Base-by-base conservation (phyloP, 495 filamentous ascomycete genomes). In the Penicillium soppii region DNA sequence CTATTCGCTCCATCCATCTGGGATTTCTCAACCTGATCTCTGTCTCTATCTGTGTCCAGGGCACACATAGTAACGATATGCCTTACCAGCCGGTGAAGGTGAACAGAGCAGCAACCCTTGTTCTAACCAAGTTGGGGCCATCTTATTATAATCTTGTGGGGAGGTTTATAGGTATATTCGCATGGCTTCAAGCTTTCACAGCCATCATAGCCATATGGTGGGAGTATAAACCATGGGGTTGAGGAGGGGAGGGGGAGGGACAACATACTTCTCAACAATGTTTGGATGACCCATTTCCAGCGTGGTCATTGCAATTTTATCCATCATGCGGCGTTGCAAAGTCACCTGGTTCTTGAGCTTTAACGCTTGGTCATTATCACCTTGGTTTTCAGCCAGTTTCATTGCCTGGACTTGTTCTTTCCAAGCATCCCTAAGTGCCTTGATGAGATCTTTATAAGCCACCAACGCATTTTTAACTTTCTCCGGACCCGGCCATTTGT, bases 221-320 rank as follows among this genome's bases (percentile, higher is more conserved):
- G 45, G 55, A 54, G 47, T 51, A 36, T 6, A 37, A 25, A 1
- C n/a, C 16, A 47, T 43, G 26, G 27, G 42, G 48, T 49, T 30
- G 48, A 37, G 42, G 25, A 49, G 54, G 50, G 39, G 21, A 43
- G 25, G 47, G 42, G 40, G 48, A 60, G 40, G 43, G 30, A 29
- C 22, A 17, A 77, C 81, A 67, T 83, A 84, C 81, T 84, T 81
- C 57, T 84, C 77, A 50, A 91, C 63, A 45, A 90, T 82, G 21
- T 77, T 74, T 19, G 75, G 75, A 59, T 90, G 85, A 13, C 84
- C 86, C 59, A 77, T 74, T 22, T 81, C 74, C 45, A 86, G 47
- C 15, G 83, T 78, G 40, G 84, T 69, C 40, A 67, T 74, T 26
- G 87, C 72, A n/a, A 84, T 84, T 23, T 71, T 64, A 45, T 86